Conservation (phyloP, 139 green algal species). For the Marvania coccoides region DNA sequence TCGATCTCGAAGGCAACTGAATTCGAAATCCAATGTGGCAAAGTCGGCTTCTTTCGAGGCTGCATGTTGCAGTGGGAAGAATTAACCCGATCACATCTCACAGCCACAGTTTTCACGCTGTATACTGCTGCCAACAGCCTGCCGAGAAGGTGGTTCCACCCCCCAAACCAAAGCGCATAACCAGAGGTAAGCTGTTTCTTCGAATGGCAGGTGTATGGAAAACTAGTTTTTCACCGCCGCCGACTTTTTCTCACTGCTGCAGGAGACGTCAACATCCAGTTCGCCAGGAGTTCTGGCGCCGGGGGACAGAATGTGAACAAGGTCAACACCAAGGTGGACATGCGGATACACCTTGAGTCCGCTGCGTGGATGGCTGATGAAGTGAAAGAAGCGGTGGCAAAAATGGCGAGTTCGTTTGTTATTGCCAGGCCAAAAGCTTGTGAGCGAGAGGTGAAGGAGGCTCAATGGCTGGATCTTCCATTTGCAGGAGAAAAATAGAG, state of each 20-base stretch:
- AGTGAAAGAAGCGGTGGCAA: slow-evolving; percentile 59
- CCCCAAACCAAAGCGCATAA: slow-evolving; percentile 15
- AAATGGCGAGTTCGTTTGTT: slow-evolving; percentile 27
- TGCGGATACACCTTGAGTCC: slow-evolving; percentile 70
- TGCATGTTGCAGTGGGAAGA: too few species aligned
- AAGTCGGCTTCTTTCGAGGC: too few species aligned
- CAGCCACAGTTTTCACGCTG: too few species aligned
- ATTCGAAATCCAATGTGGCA: too few species aligned
- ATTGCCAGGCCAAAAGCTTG: too few species aligned
- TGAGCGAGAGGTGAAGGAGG: too few species aligned
- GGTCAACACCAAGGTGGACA: slow-evolving; percentile 95
- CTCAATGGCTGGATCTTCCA: neutral
- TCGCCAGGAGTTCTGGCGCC: slow-evolving; percentile 78
- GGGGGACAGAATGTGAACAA: slow-evolving; percentile 96
- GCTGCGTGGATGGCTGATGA: slow-evolving; percentile 72
- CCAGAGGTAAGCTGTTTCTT: slow-evolving; percentile 12
- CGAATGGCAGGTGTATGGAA: neutral
- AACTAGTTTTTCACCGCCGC: neutral
- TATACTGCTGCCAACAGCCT: too few species aligned
- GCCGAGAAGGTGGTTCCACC: too few species aligned
- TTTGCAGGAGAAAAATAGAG: slow-evolving; percentile 83
- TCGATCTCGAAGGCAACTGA: too few species aligned
- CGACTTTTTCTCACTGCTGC: neutral
- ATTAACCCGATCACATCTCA: too few species aligned
- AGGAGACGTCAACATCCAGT: slow-evolving; percentile 87